phyloP scores from a whole-genome alignment of 192 early-diverging fungal species.

The Lobosporangium transversale region DNA sequence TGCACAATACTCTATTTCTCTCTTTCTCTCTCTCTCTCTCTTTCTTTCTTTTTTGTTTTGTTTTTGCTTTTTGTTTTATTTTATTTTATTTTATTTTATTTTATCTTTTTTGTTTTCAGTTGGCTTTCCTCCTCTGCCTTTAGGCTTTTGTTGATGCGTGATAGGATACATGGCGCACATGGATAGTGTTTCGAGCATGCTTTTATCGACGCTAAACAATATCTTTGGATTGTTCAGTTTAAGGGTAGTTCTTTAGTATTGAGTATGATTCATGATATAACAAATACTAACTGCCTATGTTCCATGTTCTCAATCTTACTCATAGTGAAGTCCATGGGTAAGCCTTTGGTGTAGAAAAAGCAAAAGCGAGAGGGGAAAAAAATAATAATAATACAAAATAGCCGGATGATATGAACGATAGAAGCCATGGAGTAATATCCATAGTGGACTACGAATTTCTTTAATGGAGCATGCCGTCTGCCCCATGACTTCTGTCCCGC shows the following conservation, averaged over 20 bases:
- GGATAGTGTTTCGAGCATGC: not conserved
- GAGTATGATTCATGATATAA: no score
- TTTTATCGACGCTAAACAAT: no score
- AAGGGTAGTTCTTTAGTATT: no score
- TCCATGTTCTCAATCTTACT: no score
- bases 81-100: not conserved
- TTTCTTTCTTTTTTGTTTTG: not conserved
- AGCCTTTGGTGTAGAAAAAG: not conserved
- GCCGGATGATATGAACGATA: not conserved
- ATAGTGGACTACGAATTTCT: no score
- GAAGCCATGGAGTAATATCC: no score
- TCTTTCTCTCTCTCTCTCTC: not conserved
- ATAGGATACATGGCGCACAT: not conserved
- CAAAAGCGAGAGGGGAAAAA: no score
- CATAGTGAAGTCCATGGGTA: slow-evolving; percentile 55
- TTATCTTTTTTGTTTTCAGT: not conserved
- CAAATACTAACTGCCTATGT: no score
- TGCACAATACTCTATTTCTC: not conserved
- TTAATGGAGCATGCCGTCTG: no score
- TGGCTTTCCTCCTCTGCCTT: not conserved
- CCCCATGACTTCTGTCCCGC: no score
- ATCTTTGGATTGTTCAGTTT: no score
- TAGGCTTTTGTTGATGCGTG: not conserved
- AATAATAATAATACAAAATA: not conserved
- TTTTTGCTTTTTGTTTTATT: not conserved